Evolutionary conservation across 345 rosid genomes (phyloP), one percentile per base, ranked within the genome.

Genomic region (Eucalyptus microcorys): DNA sequence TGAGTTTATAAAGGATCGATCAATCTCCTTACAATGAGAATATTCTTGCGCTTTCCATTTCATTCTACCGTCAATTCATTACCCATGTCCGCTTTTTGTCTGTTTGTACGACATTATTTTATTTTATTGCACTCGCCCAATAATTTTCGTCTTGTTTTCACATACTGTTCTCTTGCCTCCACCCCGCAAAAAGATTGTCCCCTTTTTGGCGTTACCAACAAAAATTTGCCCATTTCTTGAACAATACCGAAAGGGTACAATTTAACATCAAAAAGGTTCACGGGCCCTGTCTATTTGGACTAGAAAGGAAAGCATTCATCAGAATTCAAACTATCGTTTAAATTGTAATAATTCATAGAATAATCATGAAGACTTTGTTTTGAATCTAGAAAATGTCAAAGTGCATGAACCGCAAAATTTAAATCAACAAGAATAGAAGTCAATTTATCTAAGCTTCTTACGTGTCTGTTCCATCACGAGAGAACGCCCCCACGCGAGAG

Each of bases 341-440:
- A 68, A 34, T 5, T 68, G 43, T 68, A 17, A 8, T 17, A 32
- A 34, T 34, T 64, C 4, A 32, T 15, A 17, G 4, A 5, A 8
- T 32, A 21, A 52, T 52, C 5, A 7, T 2, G 2, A 68, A 34
- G 21, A 34, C 2, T 17, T 17, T 4, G 3, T 68, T 34, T 34
- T 7, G 1, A 17, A 34, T 22, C 6, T 16, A 68, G 43, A 3
- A 68, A 17, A 10, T 6, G 26, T 17, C 3, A 3, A 34, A 34
- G 24, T 1, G 43, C 81, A 21, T 0, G 2, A 2, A 2, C 26
- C 14, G 26, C 14, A 5, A 37, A 2, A 71, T 34, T 37, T 9
- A 6, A 27, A 27, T 13, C 2, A 4, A 4, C 3, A 9, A 66
- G 21, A n/a, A 3, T 4, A 8, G n/a, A 66, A 32, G 16, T 32